Base-by-base conservation (phyloP, 208 protist genomes). In the Leishmania braziliensis region DNA sequence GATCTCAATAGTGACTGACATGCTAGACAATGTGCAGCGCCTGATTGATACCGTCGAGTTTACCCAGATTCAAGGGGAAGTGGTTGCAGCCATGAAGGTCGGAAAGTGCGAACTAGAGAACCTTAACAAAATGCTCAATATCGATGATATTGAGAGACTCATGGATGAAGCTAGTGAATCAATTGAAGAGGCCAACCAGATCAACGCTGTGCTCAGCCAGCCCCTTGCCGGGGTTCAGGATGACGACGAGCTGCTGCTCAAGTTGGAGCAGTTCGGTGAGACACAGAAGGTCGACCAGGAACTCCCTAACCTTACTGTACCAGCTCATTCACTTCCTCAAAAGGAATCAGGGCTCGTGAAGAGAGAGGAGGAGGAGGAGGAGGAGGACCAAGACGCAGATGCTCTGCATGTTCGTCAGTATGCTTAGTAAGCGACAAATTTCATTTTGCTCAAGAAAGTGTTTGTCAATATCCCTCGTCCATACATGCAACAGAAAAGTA, bases 41-140 rank as follows among this genome's bases (percentile, higher is more conserved):
- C 79, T 96, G 3, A 88, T 97, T 66, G 86, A 93, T 71, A 95
- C 94, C 18, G 87, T 97, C 54, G 91, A 97, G 77, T 94, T 95
- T 85, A 78, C 68, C 14, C 84, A 95, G 77, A 91, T 97, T 80
- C 89, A 97, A 74, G 58, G 82, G n/a, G 89, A 96, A 62, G 92
- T 97, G 0, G 83, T 95, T 6, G 74, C 77, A 58, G 89, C 94
- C 18, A 82, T 97, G 71, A 89, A 90, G 77, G 84, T 88, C 51
- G 94, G 94, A 8, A 95, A 95, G 70, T 83, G 86, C 12, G 92
- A 96, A 77, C 85, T 97, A 16, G 88, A 90, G 46, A 88, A 86
- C 39, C 84, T 97, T 12, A 95, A 97, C 82, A 90, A 91, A 62
- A 92, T 96, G 84, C 88, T 96, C n/a, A 93, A 96, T 56, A 87